Base-by-base conservation (phyloP, 192 early-diverging fungal genomes). In the Podila minutissima region DNA sequence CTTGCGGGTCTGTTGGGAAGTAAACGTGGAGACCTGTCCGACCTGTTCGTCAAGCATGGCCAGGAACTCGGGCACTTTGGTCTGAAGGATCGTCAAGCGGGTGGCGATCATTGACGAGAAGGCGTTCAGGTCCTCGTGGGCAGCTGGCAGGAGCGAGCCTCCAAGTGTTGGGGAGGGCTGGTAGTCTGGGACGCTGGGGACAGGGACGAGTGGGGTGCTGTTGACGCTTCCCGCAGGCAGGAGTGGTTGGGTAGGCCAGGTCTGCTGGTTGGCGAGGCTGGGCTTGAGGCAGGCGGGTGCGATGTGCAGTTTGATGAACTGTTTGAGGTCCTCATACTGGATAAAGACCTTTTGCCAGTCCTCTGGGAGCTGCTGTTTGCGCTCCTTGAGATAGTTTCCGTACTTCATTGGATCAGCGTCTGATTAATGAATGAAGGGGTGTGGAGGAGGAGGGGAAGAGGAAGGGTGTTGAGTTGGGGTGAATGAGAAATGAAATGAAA, bases 261-360 rank as follows among this genome's bases (percentile, higher is more conserved):
- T 31, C 67, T 72, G 62, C 82, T 88, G 62, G 74, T 71, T 32
- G 67, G 78, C 62, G 71, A 84, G 74, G 68, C 74, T 82, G 74
- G 91, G 70, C 75, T 88, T 83, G 85, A 86, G 83, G 62, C 84
- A 83, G 66, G 86, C 71, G 5, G 78, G 86, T 32, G 90, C 88
- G 64, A 94, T 90, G 13, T 75, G 65, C 7, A 67, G 20, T 78
- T 95, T 93, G 72, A 95, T 86, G 57, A 88, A 91, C 46, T 46
- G 19, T 74, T 95, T 95, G 46, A 95, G 87, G 59, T 61, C 73
- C 19, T 85, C 86, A 78, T 96, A 96, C 75, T 92, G 89, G 72
- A 96, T 83, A 85, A 91, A 94, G 66, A 89, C 77, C 6, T 74
- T 67, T 58, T 89, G 87, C 92, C 93, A 95, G 9, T 88, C 84